Base-by-base conservation (phyloP, 495 filamentous ascomycete genomes). In the Lentithecium fluviatile region DNA sequence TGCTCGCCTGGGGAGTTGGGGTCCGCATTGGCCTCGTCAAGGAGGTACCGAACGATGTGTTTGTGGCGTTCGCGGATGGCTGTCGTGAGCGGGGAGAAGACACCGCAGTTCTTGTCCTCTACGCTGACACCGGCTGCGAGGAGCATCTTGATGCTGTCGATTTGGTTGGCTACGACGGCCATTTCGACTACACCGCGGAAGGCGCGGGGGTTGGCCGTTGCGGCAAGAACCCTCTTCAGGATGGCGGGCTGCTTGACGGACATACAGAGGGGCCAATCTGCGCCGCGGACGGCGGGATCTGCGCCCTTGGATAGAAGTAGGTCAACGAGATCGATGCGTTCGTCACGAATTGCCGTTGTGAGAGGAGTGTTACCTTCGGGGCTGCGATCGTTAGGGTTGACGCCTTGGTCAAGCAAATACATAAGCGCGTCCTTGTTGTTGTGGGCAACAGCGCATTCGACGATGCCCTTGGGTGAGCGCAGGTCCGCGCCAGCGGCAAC, bases 241-340 rank as follows among this genome's bases (percentile, higher is more conserved):
- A 82, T 77, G 0, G 59, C 57, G 0, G 80, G 78, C 7, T 74
- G 73, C 15, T 69, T 71, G 25, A 79, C 77, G 0, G 81, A 80
- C 77, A 83, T 80, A 56, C 74, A 80, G 13, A 83, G 68, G 0
- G 81, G 81, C 78, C 79, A 82, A 63, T 83, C 79, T 55, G 82
- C 66, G 37, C 81, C 78, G 38, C 79, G 72, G 12, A 80, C 60
- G 38, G 78, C 77, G 3, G 79, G 76, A 52, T 83, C 77, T 0
- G 81, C 81, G 19, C 82, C 80, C 37, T 78, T 71, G 15, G 68
- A 63, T 10, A 82, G 65, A 2, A 84, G 74, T 23, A 78, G 66
- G 43, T 78, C 76, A 47, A 83, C 67, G 50, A 82, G 65, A 8
- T 80, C 75, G 13, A 62, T 54, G 1, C 75, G 75, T 49, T 78